A percentile compares a stretch with the other conserved stretches of the same genome.
phyloP scores from a whole-genome alignment of 441 rosid genomes.

The Brassica balearica region DNA sequence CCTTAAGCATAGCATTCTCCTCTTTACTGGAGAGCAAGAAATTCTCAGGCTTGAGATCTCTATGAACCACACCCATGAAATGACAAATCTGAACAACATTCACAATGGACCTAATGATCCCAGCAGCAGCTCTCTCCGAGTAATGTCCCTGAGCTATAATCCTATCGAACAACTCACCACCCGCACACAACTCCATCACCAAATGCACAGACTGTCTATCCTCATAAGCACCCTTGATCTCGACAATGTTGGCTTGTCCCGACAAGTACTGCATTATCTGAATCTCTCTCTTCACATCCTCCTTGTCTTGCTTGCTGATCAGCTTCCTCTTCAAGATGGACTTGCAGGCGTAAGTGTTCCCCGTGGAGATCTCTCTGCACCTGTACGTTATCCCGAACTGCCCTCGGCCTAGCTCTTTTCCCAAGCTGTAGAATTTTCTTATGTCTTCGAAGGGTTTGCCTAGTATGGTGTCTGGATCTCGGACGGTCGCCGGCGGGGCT shows the following conservation, averaged over 20 bases:
- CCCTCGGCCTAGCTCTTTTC: slow-evolving; percentile 85
- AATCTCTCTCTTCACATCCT: slow-evolving; percentile 77
- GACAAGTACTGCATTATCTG: slow-evolving; percentile 86
- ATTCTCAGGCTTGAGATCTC: slow-evolving; percentile 96
- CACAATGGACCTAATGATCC: slow-evolving; percentile 66
- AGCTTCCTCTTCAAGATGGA: slow-evolving; percentile 82
- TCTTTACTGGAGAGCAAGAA: slow-evolving; percentile 80
- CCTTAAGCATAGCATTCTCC: slow-evolving; percentile 74
- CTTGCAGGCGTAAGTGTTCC: slow-evolving; percentile 75
- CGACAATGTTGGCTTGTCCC: slow-evolving; percentile 80
- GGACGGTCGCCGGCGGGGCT: slow-evolving; percentile 31
- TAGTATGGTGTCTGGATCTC: slow-evolving; percentile 53
- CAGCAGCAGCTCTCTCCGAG: slow-evolving; percentile 87
- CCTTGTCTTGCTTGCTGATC: slow-evolving; percentile 60
- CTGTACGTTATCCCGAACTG: slow-evolving; percentile 81
- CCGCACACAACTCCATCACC: slow-evolving; percentile 94
- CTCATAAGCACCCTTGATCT: slow-evolving; percentile 79
- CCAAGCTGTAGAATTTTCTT: slow-evolving; percentile 55
- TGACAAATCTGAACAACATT: slow-evolving; percentile 94
- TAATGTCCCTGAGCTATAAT: slow-evolving; percentile 80
- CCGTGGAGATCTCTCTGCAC: slow-evolving; percentile 75
- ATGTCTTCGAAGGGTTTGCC: slow-evolving; percentile 80
- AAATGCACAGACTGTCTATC: slow-evolving; percentile 77
- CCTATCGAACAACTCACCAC: slow-evolving; percentile 89
- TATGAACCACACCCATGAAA: slow-evolving; percentile 92